A percentile compares a stretch with the other conserved stretches of the same genome.
Conservation (phyloP, 169 alveolate genomes). For the Cryptosporidium meleagridis region DNA sequence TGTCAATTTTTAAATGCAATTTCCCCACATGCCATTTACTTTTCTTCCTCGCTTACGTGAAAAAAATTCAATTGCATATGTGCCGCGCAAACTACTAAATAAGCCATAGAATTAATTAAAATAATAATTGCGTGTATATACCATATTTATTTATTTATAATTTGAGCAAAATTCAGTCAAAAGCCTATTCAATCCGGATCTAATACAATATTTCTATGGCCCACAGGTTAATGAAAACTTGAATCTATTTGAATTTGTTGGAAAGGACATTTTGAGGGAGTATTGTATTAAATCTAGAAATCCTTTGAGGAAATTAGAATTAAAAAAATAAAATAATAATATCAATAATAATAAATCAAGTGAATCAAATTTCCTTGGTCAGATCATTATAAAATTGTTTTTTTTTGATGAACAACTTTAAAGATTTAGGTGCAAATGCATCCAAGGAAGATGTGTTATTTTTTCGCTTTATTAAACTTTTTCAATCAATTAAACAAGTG, state of each 20-base stretch:
- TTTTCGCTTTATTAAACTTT: conserved; percentile 28
- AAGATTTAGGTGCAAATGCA: conserved; percentile 2
- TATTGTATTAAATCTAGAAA: background rate
- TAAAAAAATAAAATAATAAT: no score
- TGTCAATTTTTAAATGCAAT: conserved; percentile 39
- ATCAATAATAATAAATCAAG: background rate
- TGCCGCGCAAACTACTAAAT: background rate
- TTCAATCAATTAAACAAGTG: conserved; percentile 9
- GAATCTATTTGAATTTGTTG: background rate
- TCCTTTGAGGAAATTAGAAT: background rate
- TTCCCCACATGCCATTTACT: conserved; percentile 50
- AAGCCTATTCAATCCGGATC: background rate
- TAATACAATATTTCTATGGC: background rate
- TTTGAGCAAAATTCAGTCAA: no score
- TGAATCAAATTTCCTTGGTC: background rate
- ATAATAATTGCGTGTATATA: no score
- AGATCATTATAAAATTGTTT: no score
- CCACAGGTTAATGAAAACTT: background rate
- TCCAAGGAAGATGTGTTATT: conserved; percentile 30
- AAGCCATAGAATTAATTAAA: background rate
- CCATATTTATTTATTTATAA: no score
- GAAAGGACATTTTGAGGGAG: background rate
- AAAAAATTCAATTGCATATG: background rate
- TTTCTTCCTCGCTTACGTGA: conserved; percentile 65
- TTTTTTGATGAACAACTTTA: conserved; percentile 1